A percentile compares a stretch with the other conserved stretches of the same genome.
phyloP scores from a whole-genome alignment of 148 eudicot genomes.

The Beta vulgaris region DNA sequence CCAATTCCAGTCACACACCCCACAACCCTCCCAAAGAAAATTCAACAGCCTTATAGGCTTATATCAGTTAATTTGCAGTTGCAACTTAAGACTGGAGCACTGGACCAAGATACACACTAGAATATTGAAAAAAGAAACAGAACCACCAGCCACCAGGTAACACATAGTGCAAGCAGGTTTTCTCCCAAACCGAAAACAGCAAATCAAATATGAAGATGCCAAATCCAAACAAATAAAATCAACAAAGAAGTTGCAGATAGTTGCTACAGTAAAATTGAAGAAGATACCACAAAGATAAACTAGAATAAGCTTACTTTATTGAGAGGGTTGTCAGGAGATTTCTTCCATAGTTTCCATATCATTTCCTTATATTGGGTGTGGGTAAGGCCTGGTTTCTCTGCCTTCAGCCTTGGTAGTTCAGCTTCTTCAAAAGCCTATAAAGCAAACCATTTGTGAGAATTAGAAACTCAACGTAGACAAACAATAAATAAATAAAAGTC shows the following conservation, averaged over 20 bases:
- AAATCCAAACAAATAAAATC: not conserved
- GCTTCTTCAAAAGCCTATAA: constrained; percentile 92
- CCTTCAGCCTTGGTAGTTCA: constrained; percentile 83
- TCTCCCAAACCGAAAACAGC: not conserved
- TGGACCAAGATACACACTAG: too few relatives aligned
- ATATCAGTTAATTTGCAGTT: too few relatives aligned
- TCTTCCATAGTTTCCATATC: constrained; percentile 98
- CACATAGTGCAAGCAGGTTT: not conserved
- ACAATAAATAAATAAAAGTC: too few relatives aligned
- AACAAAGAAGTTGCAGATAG: not conserved
- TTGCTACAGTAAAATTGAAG: not conserved
- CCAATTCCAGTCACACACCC: too few relatives aligned
- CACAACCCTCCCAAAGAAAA: too few relatives aligned
- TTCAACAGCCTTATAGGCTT: too few relatives aligned
- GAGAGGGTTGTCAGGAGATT: constrained; percentile 96
- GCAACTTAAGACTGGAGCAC: too few relatives aligned
- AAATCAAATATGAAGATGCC: not conserved
- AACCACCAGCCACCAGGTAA: too few relatives aligned
- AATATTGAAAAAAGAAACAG: too few relatives aligned
- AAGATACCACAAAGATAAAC: not conserved
- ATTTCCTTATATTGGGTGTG: constrained; percentile 94
- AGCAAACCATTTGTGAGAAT: not conserved
- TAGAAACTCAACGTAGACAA: too few relatives aligned
- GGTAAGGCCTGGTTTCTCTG: constrained; percentile 94
- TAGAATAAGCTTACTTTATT: constrained; percentile 53